Evolutionary conservation across 2,329 filamentous ascomycete genomes (phyloP).

Genomic region (Penicillium italicum): DNA sequence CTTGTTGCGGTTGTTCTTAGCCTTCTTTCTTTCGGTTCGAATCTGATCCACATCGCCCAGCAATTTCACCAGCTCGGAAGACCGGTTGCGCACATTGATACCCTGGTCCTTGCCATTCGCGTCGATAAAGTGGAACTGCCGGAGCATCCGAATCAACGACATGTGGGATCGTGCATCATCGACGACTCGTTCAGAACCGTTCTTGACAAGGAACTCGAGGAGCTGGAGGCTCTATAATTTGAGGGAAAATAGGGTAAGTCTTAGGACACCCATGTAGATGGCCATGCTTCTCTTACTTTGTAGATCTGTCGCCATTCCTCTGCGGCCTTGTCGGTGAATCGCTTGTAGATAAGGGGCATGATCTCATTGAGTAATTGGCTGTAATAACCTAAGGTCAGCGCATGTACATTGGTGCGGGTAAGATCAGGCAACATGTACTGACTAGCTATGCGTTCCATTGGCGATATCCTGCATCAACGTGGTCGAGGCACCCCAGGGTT

Average conservation of each 20-base stretch:
- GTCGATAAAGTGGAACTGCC: slow-evolving; percentile 96
- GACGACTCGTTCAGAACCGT: slow-evolving; percentile 94
- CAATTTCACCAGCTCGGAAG: slow-evolving; percentile 93
- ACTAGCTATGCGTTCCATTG: slow-evolving; percentile 98
- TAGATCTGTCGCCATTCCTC: slow-evolving; percentile 99
- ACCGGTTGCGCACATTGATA: slow-evolving; percentile 92
- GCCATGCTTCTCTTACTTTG: slow-evolving; percentile 58
- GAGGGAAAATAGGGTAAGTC: background rate
- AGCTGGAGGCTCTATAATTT: slow-evolving; percentile 68
- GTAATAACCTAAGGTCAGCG: slow-evolving; percentile 12
- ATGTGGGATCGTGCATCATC: slow-evolving; percentile 95
- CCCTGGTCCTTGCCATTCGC: slow-evolving; percentile 97
- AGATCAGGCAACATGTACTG: slow-evolving; percentile 39
- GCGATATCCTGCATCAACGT: slow-evolving; percentile 96
- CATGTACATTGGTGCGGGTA: slow-evolving; percentile 9
- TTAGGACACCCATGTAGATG: background rate
- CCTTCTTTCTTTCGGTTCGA: slow-evolving; percentile 74
- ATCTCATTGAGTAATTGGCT: slow-evolving; percentile 98
- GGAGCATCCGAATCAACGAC: slow-evolving; percentile 94
- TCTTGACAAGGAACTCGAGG: slow-evolving; percentile 95
- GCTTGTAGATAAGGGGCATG: slow-evolving; percentile 99
- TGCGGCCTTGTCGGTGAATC: slow-evolving; percentile 95
- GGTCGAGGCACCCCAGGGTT: slow-evolving; percentile 87
- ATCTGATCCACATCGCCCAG: slow-evolving; percentile 65
- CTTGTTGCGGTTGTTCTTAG: slow-evolving; percentile 83